Evolutionary conservation across 2,329 filamentous ascomycete genomes (phyloP).

Genomic region (Pyrenophora graminea): DNA sequence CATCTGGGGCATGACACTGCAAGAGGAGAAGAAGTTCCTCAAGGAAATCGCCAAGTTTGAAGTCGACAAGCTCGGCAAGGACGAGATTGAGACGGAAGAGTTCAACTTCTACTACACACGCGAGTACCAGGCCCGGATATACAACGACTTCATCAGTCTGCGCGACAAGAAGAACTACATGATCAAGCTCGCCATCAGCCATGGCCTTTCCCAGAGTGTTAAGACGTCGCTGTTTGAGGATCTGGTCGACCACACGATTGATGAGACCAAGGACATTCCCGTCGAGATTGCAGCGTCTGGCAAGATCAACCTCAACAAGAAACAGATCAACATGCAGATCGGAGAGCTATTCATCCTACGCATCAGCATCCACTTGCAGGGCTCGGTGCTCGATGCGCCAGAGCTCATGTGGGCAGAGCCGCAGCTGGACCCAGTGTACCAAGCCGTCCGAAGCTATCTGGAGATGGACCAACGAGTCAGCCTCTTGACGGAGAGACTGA

Average conservation of each 20-base stretch:
- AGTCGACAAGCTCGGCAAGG: conserved; percentile 81
- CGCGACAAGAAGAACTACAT: conserved; percentile 96
- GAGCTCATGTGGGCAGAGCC: conserved; percentile 99
- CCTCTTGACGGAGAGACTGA: conserved; percentile 83
- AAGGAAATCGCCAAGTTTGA: conserved; percentile 96
- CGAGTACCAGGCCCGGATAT: conserved; percentile 97
- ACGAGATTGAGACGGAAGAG: conserved; percentile 92
- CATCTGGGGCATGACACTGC: conserved; percentile 95
- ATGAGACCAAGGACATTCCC: conserved; percentile 89
- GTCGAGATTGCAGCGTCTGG: conserved; percentile 91
- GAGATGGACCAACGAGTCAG: conserved; percentile 97
- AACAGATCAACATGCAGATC: conserved; percentile 99
- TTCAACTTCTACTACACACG: conserved; percentile 99
- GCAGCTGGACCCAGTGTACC: conserved; percentile 93
- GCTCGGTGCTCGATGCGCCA: conserved; percentile 92
- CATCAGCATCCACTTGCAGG: conserved; percentile 97
- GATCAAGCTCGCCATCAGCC: conserved; percentile 95
- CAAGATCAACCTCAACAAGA: conserved; percentile 83
- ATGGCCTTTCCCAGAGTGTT: conserved; percentile 92
- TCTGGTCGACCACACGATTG: conserved; percentile 89
- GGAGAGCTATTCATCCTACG: conserved; percentile 96
- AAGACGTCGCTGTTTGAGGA: conserved; percentile 98
- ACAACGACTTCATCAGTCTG: conserved; percentile 98
- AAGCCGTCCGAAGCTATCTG: conserved; percentile 90
- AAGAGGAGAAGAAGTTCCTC: conserved; percentile 86